Conservation (phyloP, 768 basidiomycete species). For the Leccinellum luteum region DNA sequence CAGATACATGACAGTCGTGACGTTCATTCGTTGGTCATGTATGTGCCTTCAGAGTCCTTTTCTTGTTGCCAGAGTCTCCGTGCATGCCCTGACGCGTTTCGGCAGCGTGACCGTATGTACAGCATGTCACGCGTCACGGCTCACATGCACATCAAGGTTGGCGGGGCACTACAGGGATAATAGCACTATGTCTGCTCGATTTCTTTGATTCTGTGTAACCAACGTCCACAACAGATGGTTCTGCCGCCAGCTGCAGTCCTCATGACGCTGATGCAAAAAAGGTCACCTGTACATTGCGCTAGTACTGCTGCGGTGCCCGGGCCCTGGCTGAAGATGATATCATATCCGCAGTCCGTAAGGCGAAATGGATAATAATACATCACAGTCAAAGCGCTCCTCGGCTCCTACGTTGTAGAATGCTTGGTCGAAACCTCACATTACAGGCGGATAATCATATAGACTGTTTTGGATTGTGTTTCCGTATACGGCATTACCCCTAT, state of each 20-base stretch:
- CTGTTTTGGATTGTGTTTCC: slow-evolving; percentile 9
- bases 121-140: slow-evolving; percentile 2
- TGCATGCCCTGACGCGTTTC: too few relatives aligned
- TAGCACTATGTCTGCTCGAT: neutral
- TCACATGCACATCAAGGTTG: neutral
- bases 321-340: neutral
- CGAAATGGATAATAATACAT: neutral
- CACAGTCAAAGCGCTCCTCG: neutral
- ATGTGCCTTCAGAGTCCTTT: neutral
- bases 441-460: slow-evolving; percentile 9
- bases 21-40: neutral
- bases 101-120: slow-evolving; percentile 9
- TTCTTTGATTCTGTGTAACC: neutral
- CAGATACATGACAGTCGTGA: neutral
- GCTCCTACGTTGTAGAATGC: neutral
- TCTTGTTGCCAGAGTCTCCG: neutral
- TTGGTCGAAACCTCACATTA: neutral
- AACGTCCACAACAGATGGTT: neutral
- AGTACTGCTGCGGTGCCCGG: slow-evolving; percentile 5
- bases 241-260: neutral
- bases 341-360: neutral
- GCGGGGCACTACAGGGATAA: neutral
- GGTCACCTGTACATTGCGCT: slow-evolving; percentile 1
- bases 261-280: neutral
- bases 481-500: slow-evolving; percentile 18